Evolutionary conservation across 225 moss, liverwort and hornwort species (phyloP).

Genomic region (Bryoerythrophyllum caledonicum): DNA sequence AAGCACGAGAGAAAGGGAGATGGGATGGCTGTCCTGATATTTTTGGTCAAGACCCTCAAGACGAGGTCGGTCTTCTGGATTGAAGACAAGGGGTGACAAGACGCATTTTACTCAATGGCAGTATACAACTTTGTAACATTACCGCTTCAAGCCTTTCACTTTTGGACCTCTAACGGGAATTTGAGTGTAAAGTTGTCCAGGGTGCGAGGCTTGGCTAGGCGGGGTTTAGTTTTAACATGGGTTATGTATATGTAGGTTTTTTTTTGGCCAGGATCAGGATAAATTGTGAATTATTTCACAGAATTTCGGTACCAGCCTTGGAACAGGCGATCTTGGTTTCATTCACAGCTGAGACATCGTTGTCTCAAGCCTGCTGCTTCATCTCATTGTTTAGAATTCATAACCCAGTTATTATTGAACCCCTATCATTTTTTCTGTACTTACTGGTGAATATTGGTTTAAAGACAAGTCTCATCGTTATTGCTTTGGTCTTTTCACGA

Average conservation of each 20-base stretch:
- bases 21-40: slow-evolving; percentile 95
- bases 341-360: slow-evolving; percentile 22
- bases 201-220: slow-evolving; percentile 28
- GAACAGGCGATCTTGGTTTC: slow-evolving; percentile 32
- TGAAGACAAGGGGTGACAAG: slow-evolving; percentile 34
- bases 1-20: slow-evolving; percentile 77
- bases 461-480: neutral
- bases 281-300: slow-evolving; percentile 28
- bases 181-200: slow-evolving; percentile 40
- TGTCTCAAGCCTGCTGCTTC: slow-evolving; percentile 23
- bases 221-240: slow-evolving; percentile 36
- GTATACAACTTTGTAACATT: slow-evolving; percentile 48
- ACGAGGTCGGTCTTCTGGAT: slow-evolving; percentile 30
- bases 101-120: slow-evolving; percentile 23
- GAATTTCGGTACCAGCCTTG: slow-evolving; percentile 24
- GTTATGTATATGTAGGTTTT: slow-evolving; percentile 28
- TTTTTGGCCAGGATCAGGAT: slow-evolving; percentile 36
- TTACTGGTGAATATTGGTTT: slow-evolving; percentile 17
- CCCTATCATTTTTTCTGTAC: slow-evolving; percentile 41
- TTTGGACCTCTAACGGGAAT: slow-evolving; percentile 20
- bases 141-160: slow-evolving; percentile 32
- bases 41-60: slow-evolving; percentile 52
- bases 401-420: slow-evolving; percentile 35
- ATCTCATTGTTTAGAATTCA: slow-evolving; percentile 38
- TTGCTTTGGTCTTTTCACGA: slow-evolving; percentile 4